Evolutionary conservation across 257 asterid species (phyloP), one percentile per base, ranked within the genome.

Genomic region (Rauvolfia tetraphylla): DNA sequence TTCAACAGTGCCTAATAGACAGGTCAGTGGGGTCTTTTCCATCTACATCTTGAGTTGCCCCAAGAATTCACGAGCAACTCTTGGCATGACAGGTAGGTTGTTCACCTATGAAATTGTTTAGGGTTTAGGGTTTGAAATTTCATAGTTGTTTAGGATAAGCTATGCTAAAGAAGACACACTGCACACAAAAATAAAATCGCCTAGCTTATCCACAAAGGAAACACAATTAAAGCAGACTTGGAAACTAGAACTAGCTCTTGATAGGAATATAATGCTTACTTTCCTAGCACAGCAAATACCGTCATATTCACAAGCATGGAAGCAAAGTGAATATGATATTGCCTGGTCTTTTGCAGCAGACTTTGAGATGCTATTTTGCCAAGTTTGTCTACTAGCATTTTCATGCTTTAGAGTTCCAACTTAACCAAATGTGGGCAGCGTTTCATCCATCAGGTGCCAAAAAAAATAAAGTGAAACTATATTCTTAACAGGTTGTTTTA

Each of bases 401-500:
- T 38, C 38, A 1, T 22, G 72, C 53, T n/a, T 33, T 65, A 6
- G 8, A 62, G 38, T 65, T 51, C 44, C 25, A 20, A 33, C 4
- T 53, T 22, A 14, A 67, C 29, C 20, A 46, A 57, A 49, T 56
- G 53, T 34, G 38, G 71, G 14, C 23, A 59, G 12, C 61, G 36
- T 39, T 62, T 25, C 33, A 59, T 29, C 41, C 22, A 23, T 23
- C 20, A 17, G 58, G 48, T 56, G 53, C 54, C n/a, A n/a, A n/a
- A n/a, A 39, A 33, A 77, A 27, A 68, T 41, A 62, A 5, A 31
- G 1, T 14, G 42, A 62, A 33, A 63, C 33, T 65, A 63, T 7
- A 12, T 4, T 11, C 51, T 10, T 39, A 8, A 3, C 7, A 44
- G 11, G 22, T 33, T 29, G 9, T 14, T 10, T 68, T 74, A 95